Conservation (phyloP, 2,329 filamentous ascomycete species). For the Pestalotiopsis sp. region DNA sequence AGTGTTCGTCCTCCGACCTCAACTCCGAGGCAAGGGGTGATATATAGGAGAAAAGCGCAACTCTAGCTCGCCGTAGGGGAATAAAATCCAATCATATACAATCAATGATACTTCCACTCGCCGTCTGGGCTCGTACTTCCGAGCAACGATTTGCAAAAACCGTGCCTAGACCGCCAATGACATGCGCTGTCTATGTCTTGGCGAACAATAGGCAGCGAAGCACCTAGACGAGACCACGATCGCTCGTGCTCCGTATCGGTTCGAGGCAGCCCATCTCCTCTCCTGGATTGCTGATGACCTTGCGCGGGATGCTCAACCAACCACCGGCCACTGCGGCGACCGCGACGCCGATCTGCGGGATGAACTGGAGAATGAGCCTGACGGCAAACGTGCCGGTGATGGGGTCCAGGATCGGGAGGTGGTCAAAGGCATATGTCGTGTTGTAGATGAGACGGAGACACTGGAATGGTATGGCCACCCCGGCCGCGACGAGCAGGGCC, state of each 20-base stretch:
- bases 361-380: background rate
- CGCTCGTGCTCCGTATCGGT: background rate
- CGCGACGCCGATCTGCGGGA: background rate
- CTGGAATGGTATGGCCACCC: background rate
- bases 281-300: background rate
- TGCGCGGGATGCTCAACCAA: background rate
- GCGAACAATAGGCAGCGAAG: background rate
- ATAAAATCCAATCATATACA: too few relatives aligned
- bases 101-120: too few relatives aligned
- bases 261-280: background rate
- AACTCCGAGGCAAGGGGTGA: too few relatives aligned
- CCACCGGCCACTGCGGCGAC: background rate
- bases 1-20: too few relatives aligned
- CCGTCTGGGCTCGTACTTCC: background rate
- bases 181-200: background rate
- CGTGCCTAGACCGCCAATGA: background rate
- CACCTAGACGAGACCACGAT: background rate
- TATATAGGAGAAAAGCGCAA: too few relatives aligned
- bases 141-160: background rate
- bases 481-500: background rate
- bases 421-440: slow-evolving; percentile 1
- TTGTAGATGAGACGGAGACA: background rate
- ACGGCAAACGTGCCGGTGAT: background rate
- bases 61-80: too few relatives aligned
- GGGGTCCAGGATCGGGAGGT: background rate